Evolutionary conservation across 2,329 filamentous ascomycete species (phyloP).

Genomic region (Sclerotinia borealis): DNA sequence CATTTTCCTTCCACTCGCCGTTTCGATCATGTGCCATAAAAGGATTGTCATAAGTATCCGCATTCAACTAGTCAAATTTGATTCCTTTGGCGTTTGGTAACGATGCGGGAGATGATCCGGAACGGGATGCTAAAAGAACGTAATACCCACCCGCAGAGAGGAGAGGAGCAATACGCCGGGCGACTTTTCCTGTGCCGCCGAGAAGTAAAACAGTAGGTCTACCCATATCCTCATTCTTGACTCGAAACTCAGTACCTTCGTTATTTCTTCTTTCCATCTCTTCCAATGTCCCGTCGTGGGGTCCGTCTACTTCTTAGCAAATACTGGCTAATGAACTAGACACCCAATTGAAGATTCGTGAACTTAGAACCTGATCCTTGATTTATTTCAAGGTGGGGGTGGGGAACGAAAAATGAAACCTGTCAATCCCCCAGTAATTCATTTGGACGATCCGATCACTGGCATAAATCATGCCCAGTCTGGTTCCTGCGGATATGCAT

Average conservation of each 20-base stretch:
- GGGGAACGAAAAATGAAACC: neutral
- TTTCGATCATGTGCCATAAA: conserved; percentile 23
- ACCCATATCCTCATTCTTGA: neutral
- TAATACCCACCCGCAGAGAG: conserved; percentile 31
- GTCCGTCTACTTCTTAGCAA: neutral
- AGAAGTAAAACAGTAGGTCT: conserved; percentile 26
- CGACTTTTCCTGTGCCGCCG: conserved; percentile 42
- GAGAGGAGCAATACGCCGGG: conserved; percentile 35
- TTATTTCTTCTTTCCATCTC: neutral
- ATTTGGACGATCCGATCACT: neutral
- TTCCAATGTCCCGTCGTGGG: neutral
- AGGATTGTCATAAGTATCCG: conserved; percentile 35
- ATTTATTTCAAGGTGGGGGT: neutral
- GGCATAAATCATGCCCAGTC: neutral
- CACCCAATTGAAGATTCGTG: neutral
- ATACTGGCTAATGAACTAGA: neutral
- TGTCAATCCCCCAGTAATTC: neutral
- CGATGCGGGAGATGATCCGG: conserved; percentile 22
- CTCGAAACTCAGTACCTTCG: neutral
- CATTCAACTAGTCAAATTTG: conserved; percentile 42
- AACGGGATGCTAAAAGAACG: conserved; percentile 37
- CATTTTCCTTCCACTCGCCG: neutral
- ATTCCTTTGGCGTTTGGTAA: conserved; percentile 21
- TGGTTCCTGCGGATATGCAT: neutral
- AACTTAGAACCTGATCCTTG: neutral